phyloP scores from a whole-genome alignment of 1,284 basidiomycete genomes.

The Neolentinus lepideus region DNA sequence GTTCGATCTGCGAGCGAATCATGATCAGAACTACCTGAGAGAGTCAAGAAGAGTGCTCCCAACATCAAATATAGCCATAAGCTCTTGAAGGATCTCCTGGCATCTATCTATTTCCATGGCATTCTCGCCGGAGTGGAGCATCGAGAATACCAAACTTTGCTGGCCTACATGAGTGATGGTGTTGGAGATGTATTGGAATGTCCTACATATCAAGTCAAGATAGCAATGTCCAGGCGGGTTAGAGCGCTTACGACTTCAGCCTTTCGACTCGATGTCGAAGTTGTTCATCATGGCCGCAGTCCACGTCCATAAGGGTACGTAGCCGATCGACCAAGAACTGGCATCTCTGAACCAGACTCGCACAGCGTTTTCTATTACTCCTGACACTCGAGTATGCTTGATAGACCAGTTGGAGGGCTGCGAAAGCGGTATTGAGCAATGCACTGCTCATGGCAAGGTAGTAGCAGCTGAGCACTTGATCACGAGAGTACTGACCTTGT shows the following conservation, averaged over 20 bases:
- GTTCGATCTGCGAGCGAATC: neutral
- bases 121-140: constrained; percentile 13
- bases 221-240: neutral
- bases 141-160: constrained; percentile 12
- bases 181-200: constrained; percentile 12
- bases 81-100: constrained; percentile 13
- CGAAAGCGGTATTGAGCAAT: constrained; percentile 10
- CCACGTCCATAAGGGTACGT: constrained; percentile 8
- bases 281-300: constrained; percentile 4
- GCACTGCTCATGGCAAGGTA: constrained; percentile 8
- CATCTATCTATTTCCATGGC: constrained; percentile 13
- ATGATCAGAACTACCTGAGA: neutral
- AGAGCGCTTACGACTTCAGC: constrained; percentile 11
- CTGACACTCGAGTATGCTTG: constrained; percentile 15
- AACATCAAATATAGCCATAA: constrained; percentile 15
- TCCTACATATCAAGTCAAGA: constrained; percentile 4
- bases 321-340: constrained; percentile 14
- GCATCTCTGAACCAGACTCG: constrained; percentile 15
- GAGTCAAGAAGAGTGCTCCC: neutral
- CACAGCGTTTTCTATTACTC: constrained; percentile 16
- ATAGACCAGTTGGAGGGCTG: constrained; percentile 15
- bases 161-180: constrained; percentile 14
- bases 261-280: constrained; percentile 9
- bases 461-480: neutral
- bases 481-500: too few relatives aligned